These are phyloP conservation scores for Ogataea siamensis DNA, from an alignment of 805 yeast species.

Conservation along the genomic window DNA sequence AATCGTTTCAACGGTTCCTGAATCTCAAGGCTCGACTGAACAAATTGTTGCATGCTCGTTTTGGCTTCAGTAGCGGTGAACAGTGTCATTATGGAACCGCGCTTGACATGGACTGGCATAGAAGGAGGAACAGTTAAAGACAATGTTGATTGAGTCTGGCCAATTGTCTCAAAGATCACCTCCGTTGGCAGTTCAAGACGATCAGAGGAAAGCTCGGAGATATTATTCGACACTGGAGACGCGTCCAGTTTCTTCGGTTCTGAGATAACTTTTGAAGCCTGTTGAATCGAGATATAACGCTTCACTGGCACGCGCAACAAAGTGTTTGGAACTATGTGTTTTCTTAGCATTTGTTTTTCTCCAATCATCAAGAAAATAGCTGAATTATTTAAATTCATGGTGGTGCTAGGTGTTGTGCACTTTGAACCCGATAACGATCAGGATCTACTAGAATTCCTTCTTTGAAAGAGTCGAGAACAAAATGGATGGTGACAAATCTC, in stretches of 20 bases:
- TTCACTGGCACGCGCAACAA: background rate
- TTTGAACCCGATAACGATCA: conserved; percentile 6
- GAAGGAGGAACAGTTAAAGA: conserved; percentile 58
- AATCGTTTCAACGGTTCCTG: conserved; percentile 42
- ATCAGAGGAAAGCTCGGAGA: conserved; percentile 12
- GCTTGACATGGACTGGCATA: conserved; percentile 47
- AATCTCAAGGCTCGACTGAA: conserved; percentile 33
- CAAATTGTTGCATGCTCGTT: conserved; percentile 11
- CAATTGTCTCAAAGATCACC: conserved; percentile 43
- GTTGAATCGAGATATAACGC: conserved; percentile 19
- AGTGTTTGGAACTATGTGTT: background rate
- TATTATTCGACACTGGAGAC: conserved; percentile 12
- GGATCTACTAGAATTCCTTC: conserved; percentile 19
- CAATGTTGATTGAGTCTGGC: conserved; percentile 47
- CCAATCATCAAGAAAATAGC: conserved; percentile 4
- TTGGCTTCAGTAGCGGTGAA: conserved; percentile 28
- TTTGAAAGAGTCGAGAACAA: conserved; percentile 34
- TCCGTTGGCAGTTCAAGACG: conserved; percentile 10
- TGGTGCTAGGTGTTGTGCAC: conserved; percentile 8
- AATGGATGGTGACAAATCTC: conserved; percentile 35
- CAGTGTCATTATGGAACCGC: conserved; percentile 50
- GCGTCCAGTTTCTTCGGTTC: conserved; percentile 1
- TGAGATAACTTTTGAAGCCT: conserved; percentile 14
- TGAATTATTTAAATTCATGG: conserved; percentile 1
- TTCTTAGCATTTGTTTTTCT: conserved; percentile 8